phyloP scores from a whole-genome alignment of 2,329 filamentous ascomycete genomes.

The Microcyclospora tardicrescens region DNA sequence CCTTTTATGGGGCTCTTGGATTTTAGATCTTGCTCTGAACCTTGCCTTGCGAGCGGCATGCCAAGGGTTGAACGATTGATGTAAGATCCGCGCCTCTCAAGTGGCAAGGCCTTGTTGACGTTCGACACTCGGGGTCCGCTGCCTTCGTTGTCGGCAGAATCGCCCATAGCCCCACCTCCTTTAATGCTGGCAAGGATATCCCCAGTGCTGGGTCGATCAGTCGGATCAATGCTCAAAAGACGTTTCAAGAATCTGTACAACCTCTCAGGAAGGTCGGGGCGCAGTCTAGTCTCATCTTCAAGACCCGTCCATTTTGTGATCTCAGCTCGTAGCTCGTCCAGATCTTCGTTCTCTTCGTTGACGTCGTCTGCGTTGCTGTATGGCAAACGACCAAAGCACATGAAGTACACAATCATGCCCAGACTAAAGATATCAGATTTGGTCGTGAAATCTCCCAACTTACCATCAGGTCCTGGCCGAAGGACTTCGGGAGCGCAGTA shows the following conservation, averaged over 20 bases:
- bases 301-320: slow-evolving; percentile 84
- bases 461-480: slow-evolving; percentile 48
- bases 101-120: too few relatives aligned
- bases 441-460: slow-evolving; percentile 83
- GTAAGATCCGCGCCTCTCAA: too few relatives aligned
- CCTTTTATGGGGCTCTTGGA: not conserved
- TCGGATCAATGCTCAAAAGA: slow-evolving; percentile 64
- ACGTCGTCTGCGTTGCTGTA: slow-evolving; percentile 73
- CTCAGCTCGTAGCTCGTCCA: slow-evolving; percentile 72
- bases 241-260: slow-evolving; percentile 75
- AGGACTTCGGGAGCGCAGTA: slow-evolving; percentile 96
- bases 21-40: too few relatives aligned
- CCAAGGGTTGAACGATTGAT: too few relatives aligned
- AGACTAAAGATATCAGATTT: slow-evolving; percentile 98
- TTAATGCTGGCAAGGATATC: slow-evolving; percentile 74
- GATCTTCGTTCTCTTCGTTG: slow-evolving; percentile 83
- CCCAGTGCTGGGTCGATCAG: slow-evolving; percentile 66
- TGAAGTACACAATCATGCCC: slow-evolving; percentile 96
- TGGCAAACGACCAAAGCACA: slow-evolving; percentile 84
- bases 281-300: slow-evolving; percentile 42
- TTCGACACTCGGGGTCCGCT: slow-evolving; percentile 16
- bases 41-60: too few relatives aligned
- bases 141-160: slow-evolving; percentile 16
- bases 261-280: slow-evolving; percentile 72
- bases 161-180: slow-evolving; percentile 34